phyloP scores from a whole-genome alignment of 1,139 yeast genomes.

The Kodamaea sp. region DNA sequence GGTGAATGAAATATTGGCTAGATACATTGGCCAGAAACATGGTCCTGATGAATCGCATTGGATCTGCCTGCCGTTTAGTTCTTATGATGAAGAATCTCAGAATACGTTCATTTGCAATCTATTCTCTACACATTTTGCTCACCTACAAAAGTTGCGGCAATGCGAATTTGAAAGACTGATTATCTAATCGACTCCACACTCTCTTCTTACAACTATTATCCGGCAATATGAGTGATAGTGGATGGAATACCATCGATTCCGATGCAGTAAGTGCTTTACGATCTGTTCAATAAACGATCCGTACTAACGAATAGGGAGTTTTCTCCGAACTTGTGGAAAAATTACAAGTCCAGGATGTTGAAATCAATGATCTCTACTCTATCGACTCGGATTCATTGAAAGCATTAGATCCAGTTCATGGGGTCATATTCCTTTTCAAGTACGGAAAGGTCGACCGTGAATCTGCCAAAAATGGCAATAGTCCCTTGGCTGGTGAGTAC shows the following conservation, averaged over 20 bases:
- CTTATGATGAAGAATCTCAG: too few species aligned
- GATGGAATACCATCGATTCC: slow-evolving; percentile 74
- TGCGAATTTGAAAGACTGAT: too few species aligned
- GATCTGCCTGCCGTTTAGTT: too few species aligned
- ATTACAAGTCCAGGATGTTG: slow-evolving; percentile 56
- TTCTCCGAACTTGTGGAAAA: slow-evolving; percentile 65
- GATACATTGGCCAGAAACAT: too few species aligned
- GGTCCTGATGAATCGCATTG: too few species aligned
- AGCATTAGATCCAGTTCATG: slow-evolving; percentile 50
- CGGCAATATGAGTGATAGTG: slow-evolving; percentile 20
- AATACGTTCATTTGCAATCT: too few species aligned
- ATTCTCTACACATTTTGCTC: too few species aligned
- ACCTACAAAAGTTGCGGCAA: too few species aligned
- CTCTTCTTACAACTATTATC: too few species aligned
- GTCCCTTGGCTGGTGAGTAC: slow-evolving; percentile 48
- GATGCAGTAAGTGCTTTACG: slow-evolving; percentile 56
- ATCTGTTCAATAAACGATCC: too few species aligned
- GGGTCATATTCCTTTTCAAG: slow-evolving; percentile 65
- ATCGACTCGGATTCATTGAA: slow-evolving; percentile 51
- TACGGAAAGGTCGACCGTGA: slow-evolving; percentile 46
- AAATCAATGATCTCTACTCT: slow-evolving; percentile 60
- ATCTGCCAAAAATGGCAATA: slow-evolving; percentile 26
- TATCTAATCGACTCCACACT: too few species aligned
- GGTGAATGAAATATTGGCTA: too few species aligned
- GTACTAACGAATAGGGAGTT: slow-evolving; percentile 48